Evolutionary conservation across 179 eudicot species (phyloP).

Genomic region (Vitellaria paradoxa): DNA sequence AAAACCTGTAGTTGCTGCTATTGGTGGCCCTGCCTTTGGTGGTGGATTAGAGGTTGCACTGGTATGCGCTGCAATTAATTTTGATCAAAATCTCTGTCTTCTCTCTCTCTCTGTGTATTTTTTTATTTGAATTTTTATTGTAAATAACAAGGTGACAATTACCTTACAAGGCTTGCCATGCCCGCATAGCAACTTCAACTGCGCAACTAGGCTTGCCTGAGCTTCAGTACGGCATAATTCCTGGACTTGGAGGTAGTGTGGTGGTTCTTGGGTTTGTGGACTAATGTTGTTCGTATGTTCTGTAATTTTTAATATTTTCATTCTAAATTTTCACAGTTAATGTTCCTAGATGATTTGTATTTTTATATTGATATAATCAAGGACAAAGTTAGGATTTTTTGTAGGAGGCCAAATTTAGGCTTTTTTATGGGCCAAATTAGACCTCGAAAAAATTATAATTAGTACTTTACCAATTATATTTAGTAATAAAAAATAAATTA

Average conservation of each 20-base stretch:
- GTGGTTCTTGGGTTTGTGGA: too few relatives aligned
- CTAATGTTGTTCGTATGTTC: too few relatives aligned
- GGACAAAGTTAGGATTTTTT: background rate
- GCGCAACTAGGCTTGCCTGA: slow-evolving; percentile 93
- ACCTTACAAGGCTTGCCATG: slow-evolving; percentile 73
- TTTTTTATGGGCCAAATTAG: too few relatives aligned
- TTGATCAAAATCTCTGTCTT: too few relatives aligned
- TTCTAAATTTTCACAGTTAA: too few relatives aligned
- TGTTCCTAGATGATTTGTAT: too few relatives aligned
- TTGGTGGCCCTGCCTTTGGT: slow-evolving; percentile 69
- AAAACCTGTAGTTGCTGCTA: slow-evolving; percentile 93
- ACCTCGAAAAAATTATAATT: too few relatives aligned
- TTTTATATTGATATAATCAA: background rate
- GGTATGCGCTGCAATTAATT: slow-evolving; percentile 42
- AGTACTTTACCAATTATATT: too few relatives aligned
- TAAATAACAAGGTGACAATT: background rate
- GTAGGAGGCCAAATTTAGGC: too few relatives aligned
- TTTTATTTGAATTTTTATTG: background rate
- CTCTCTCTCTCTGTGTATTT: too few relatives aligned
- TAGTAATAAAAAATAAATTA: too few relatives aligned
- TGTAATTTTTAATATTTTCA: too few relatives aligned
- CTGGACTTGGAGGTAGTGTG: slow-evolving; percentile 90
- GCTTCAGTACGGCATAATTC: slow-evolving; percentile 85
- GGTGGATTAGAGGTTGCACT: slow-evolving; percentile 63
- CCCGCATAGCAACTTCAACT: slow-evolving; percentile 75